These are phyloP conservation scores for Cadophora sp. DNA, from an alignment of 2,329 filamentous ascomycete species.

Conservation along the genomic window DNA sequence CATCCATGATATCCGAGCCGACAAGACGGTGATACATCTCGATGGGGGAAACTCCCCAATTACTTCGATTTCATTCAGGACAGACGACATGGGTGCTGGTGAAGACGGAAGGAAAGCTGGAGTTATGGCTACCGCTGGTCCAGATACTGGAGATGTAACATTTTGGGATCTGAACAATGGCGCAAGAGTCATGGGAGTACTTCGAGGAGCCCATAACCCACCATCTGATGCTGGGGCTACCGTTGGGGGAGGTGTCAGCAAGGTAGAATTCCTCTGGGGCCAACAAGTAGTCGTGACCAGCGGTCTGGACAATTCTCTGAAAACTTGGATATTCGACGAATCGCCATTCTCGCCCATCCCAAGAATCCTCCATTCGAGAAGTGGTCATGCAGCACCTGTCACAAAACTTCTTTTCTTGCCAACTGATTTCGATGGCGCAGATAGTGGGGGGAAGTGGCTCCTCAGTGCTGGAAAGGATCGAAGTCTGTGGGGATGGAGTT, in stretches of 20 bases:
- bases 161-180: constrained; percentile 96
- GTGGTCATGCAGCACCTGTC: constrained; percentile 87
- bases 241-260: constrained; percentile 81
- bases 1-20: constrained; percentile 82
- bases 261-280: constrained; percentile 85
- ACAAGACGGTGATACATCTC: constrained; percentile 74
- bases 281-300: constrained; percentile 91
- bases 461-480: constrained; percentile 88
- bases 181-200: constrained; percentile 82
- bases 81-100: constrained; percentile 86
- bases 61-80: constrained; percentile 87
- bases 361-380: constrained; percentile 82
- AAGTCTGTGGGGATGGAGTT: constrained; percentile 95
- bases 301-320: constrained; percentile 90
- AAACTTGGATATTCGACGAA: constrained; percentile 96
- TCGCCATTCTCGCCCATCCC: constrained; percentile 88
- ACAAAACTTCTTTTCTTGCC: constrained; percentile 86
- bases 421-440: constrained; percentile 86
- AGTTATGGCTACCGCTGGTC: constrained; percentile 91
- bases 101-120: constrained; percentile 85
- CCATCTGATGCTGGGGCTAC: constrained; percentile 57
- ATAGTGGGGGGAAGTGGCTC: constrained; percentile 91
- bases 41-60: constrained; percentile 73
- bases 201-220: constrained; percentile 87
- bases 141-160: constrained; percentile 83